Conservation (phyloP, 108 stramenopile genomes). For the Asterionellopsis glacialis region DNA sequence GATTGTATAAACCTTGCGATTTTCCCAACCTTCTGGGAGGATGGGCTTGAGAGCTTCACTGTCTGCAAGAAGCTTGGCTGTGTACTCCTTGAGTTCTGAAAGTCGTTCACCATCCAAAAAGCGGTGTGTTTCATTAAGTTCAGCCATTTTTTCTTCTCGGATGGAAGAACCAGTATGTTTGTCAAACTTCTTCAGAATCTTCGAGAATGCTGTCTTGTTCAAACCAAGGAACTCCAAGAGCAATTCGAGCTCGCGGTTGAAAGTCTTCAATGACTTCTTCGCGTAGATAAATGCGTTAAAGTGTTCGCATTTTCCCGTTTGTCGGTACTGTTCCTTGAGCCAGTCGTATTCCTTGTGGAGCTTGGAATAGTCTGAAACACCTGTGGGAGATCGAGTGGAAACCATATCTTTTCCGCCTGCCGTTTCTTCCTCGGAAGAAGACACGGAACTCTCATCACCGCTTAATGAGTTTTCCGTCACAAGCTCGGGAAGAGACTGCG, state of each 20-base stretch:
- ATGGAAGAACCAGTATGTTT: slow-evolving; percentile 40
- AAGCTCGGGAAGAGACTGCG: not conserved
- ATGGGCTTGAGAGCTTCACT: slow-evolving; percentile 38
- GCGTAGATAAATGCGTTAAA: slow-evolving; percentile 54
- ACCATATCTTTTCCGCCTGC: not conserved
- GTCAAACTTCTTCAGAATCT: slow-evolving; percentile 72
- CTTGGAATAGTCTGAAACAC: slow-evolving; percentile 1
- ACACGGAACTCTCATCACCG: not conserved
- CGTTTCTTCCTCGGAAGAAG: slow-evolving; percentile 2
- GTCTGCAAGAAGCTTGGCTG: slow-evolving; percentile 23
- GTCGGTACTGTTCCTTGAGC: slow-evolving; percentile 44
- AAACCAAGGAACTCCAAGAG: slow-evolving; percentile 53
- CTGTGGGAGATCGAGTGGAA: not conserved
- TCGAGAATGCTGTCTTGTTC: slow-evolving; percentile 60
- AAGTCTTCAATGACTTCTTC: slow-evolving; percentile 40
- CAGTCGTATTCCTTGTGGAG: slow-evolving; percentile 11
- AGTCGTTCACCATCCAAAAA: slow-evolving; percentile 46
- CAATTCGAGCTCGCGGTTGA: slow-evolving; percentile 33
- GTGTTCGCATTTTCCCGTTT: slow-evolving; percentile 37
- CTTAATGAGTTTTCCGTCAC: not conserved
- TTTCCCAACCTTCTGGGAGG: slow-evolving; percentile 52
- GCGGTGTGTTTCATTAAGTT: slow-evolving; percentile 25
- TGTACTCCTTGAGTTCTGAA: slow-evolving; percentile 13
- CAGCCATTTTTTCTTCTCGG: slow-evolving; percentile 44
- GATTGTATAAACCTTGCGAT: slow-evolving; percentile 60